These are phyloP conservation scores for Penicillium sp. DNA, from an alignment of 2,329 filamentous ascomycete species.

Conservation along the genomic window DNA sequence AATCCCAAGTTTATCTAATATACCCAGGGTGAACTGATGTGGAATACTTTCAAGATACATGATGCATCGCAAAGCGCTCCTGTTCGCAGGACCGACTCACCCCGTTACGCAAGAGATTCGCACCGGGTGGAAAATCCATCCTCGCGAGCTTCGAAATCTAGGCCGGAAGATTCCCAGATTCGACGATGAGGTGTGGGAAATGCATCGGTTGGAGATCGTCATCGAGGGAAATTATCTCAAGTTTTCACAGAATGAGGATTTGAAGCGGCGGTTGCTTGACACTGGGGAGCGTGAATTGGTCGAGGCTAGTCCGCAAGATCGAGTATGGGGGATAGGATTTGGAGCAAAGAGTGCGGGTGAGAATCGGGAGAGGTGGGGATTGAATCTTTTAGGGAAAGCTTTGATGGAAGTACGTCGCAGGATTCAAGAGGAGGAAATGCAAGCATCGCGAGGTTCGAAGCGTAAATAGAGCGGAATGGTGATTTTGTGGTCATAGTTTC, in stretches of 20 bases:
- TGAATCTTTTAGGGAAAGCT: background rate
- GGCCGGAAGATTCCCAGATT: background rate
- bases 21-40: background rate
- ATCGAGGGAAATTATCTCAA: background rate
- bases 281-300: background rate
- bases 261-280: background rate
- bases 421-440: too few relatives aligned
- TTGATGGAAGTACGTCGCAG: background rate
- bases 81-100: background rate
- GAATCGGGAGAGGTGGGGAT: background rate
- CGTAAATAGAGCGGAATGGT: too few relatives aligned
- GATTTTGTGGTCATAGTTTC: too few relatives aligned
- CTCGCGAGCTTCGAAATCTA: background rate
- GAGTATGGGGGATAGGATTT: background rate
- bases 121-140: background rate
- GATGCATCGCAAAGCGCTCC: conserved; percentile 1
- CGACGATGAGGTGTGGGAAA: background rate
- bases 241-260: background rate
- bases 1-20: too few relatives aligned
- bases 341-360: background rate
- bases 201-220: background rate
- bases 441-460: too few relatives aligned
- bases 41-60: background rate
- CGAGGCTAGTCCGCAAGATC: background rate
- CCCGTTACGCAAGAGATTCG: background rate